Evolutionary conservation across 2,329 filamentous ascomycete species (phyloP).

Genomic region (Verticillium zaregamsianum): DNA sequence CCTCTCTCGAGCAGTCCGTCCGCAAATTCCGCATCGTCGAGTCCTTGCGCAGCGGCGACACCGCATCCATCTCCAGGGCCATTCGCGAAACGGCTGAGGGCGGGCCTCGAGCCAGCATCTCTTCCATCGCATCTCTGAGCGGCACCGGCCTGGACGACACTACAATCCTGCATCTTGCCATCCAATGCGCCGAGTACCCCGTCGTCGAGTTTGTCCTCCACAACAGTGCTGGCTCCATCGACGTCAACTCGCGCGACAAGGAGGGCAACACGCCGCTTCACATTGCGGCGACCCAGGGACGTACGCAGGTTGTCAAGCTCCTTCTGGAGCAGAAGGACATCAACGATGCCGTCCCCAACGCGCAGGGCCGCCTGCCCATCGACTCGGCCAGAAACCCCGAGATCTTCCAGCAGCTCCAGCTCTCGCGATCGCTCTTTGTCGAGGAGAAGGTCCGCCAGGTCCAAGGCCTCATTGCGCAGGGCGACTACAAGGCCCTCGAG

Average conservation of each 20-base stretch:
- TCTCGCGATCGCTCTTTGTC: slow-evolving; percentile 83
- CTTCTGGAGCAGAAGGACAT: slow-evolving; percentile 78
- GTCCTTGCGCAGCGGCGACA: slow-evolving; percentile 85
- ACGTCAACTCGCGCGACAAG: slow-evolving; percentile 85
- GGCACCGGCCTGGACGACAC: slow-evolving; percentile 66
- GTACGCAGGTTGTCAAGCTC: slow-evolving; percentile 74
- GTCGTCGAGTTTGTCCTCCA: slow-evolving; percentile 95
- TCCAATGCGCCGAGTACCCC: slow-evolving; percentile 89
- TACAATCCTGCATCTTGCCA: slow-evolving; percentile 85
- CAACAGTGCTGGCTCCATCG: slow-evolving; percentile 60
- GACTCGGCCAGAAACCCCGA: slow-evolving; percentile 89
- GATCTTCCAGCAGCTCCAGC: slow-evolving; percentile 91
- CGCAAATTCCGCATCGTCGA: slow-evolving; percentile 93
- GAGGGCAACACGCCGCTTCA: slow-evolving; percentile 95
- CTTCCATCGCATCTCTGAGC: slow-evolving; percentile 42
- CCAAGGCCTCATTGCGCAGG: slow-evolving; percentile 68
- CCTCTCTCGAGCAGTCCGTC: slow-evolving; percentile 84
- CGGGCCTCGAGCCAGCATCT: slow-evolving; percentile 51
- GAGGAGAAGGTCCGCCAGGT: slow-evolving; percentile 82
- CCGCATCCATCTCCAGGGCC: slow-evolving; percentile 80
- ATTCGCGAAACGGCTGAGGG: slow-evolving; percentile 63
- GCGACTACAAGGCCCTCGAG: slow-evolving; percentile 75
- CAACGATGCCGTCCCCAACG: slow-evolving; percentile 85
- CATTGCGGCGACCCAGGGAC: slow-evolving; percentile 77
- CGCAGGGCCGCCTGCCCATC: slow-evolving; percentile 77